Conservation (phyloP, 2,329 filamentous ascomycete species). For the Penicillium vulpinum region DNA sequence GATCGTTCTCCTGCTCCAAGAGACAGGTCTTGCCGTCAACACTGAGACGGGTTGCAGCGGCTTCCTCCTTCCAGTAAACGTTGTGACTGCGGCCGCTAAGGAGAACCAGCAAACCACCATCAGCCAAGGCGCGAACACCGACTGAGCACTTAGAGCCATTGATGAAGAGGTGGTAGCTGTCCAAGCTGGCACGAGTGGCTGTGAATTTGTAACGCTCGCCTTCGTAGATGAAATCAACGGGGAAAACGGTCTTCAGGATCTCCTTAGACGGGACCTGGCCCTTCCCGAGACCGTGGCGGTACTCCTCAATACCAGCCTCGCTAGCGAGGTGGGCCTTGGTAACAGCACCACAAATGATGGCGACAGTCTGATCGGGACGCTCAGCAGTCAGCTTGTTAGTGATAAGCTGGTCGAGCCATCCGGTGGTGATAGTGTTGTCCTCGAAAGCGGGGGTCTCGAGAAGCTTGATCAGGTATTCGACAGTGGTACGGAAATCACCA, state of each 20-base stretch:
- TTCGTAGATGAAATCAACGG: slow-evolving; percentile 98
- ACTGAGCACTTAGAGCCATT: slow-evolving; percentile 96
- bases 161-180: slow-evolving; percentile 98
- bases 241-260: slow-evolving; percentile 95
- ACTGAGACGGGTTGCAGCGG: slow-evolving; percentile 89
- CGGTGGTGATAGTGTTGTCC: slow-evolving; percentile 98
- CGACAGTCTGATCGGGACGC: slow-evolving; percentile 87
- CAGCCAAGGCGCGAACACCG: slow-evolving; percentile 86
- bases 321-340: slow-evolving; percentile 95
- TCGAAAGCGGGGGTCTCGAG: slow-evolving; percentile 98
- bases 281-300: slow-evolving; percentile 86
- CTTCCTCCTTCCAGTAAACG: slow-evolving; percentile 99
- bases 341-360: slow-evolving; percentile 92
- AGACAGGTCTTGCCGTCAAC: slow-evolving; percentile 98
- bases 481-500: slow-evolving; percentile 97
- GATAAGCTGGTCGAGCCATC: slow-evolving; percentile 98
- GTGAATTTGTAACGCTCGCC: slow-evolving; percentile 97
- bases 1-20: slow-evolving; percentile 98
- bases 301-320: slow-evolving; percentile 83
- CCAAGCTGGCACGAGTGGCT: slow-evolving; percentile 82
- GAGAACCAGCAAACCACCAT: slow-evolving; percentile 88
- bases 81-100: slow-evolving; percentile 94
- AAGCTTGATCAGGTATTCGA: slow-evolving; percentile 98
- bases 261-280: slow-evolving; percentile 97
- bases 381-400: slow-evolving; percentile 96